These are phyloP conservation scores for Saccharomycopsis babjevae DNA, from an alignment of 805 yeast species.

Conservation along the genomic window DNA sequence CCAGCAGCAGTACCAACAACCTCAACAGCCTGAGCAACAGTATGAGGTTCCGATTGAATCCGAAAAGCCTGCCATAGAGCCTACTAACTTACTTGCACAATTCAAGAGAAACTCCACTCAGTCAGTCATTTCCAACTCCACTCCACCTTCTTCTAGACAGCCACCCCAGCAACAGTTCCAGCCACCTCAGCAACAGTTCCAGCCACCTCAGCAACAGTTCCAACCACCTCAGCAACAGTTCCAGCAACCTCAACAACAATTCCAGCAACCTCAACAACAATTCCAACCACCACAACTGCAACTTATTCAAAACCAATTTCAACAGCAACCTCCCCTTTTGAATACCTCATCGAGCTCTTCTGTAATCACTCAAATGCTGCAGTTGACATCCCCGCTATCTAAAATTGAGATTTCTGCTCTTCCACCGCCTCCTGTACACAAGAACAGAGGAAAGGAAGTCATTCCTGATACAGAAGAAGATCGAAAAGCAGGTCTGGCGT, in stretches of 20 bases:
- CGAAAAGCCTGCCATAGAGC: not conserved
- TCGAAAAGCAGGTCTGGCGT: no score
- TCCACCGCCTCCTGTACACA: slow-evolving; percentile 35
- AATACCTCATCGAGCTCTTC: slow-evolving; percentile 3
- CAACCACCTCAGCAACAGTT: slow-evolving; percentile 1
- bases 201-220: not conserved
- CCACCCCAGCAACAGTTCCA: slow-evolving; percentile 4
- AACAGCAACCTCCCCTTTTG: not conserved
- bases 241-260: slow-evolving; percentile 2
- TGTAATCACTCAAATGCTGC: not conserved
- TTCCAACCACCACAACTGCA: slow-evolving; percentile 10
- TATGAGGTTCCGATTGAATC: not conserved
- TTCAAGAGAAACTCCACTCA: not conserved
- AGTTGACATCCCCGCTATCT: not conserved
- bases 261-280: slow-evolving; percentile 4
- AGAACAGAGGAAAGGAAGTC: slow-evolving; percentile 21
- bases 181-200: slow-evolving; percentile 1
- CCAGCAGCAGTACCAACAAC: not conserved
- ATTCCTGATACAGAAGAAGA: not conserved
- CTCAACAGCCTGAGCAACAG: not conserved
- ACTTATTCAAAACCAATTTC: not conserved
- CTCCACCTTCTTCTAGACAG: not conserved
- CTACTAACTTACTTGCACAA: slow-evolving; percentile 4
- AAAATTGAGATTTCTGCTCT: slow-evolving; percentile 20
- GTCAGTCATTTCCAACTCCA: not conserved